phyloP scores from a whole-genome alignment of 139 green algal species.

The Closterium sp. region DNA sequence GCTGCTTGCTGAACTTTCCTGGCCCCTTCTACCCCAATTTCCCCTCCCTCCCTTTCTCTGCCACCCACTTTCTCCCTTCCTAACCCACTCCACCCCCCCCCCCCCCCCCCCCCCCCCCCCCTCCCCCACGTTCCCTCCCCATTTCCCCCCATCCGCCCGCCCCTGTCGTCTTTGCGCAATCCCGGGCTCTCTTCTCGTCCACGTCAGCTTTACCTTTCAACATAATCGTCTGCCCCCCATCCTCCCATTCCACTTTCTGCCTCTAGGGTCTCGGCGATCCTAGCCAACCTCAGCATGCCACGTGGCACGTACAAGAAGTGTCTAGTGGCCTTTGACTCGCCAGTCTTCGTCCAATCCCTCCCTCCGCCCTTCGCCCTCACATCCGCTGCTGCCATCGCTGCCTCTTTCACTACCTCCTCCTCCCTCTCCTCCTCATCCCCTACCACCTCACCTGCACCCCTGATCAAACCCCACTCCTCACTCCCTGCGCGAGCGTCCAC shows the following conservation, averaged over 20 bases:
- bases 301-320: constrained; percentile 12
- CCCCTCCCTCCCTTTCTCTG: not conserved
- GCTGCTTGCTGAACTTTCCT: no score
- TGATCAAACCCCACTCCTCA: not conserved
- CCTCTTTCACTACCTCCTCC: not conserved
- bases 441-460: not conserved
- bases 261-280: constrained; percentile 1
- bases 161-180: constrained; percentile 11
- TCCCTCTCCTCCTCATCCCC: not conserved
- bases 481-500: not conserved
- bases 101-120: not conserved
- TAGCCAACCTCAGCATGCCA: constrained; percentile 17
- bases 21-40: no score
- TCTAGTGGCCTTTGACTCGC: not conserved
- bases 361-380: not conserved
- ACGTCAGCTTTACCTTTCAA: not conserved
- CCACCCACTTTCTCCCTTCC: not conserved
- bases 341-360: not conserved
- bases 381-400: no score
- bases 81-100: not conserved
- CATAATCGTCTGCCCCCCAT: not conserved
- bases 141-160: not conserved
- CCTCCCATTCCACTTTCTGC: not conserved
- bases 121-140: not conserved
- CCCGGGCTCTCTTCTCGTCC: not conserved